Evolutionary conservation across 2,329 filamentous ascomycete species (phyloP).

Genomic region (Botrytis byssoidea): DNA sequence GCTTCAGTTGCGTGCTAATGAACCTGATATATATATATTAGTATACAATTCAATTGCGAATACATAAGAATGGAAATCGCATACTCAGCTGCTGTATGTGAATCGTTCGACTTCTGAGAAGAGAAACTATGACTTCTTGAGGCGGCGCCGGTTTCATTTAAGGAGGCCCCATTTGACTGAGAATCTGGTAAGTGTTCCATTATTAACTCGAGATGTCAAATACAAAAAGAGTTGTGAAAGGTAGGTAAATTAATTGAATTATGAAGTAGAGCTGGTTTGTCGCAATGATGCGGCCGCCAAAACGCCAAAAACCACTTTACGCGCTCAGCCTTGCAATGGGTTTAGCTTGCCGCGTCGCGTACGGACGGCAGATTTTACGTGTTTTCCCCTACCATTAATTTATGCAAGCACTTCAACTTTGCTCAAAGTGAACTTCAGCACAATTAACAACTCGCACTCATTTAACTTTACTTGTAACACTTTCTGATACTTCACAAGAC

Average conservation of each 20-base stretch:
- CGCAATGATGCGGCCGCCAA: slow-evolving; percentile 19
- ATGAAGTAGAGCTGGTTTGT: background rate
- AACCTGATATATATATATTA: slow-evolving; percentile 54
- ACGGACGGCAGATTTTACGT: background rate
- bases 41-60: background rate
- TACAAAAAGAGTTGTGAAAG: background rate
- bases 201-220: background rate
- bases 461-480: background rate
- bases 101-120: slow-evolving; percentile 51
- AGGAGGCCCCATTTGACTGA: slow-evolving; percentile 18
- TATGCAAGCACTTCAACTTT: slow-evolving; percentile 12
- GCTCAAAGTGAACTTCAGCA: background rate
- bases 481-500: slow-evolving; percentile 5
- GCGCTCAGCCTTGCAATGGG: slow-evolving; percentile 15
- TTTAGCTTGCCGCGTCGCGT: slow-evolving; percentile 20
- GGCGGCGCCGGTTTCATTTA: slow-evolving; percentile 26
- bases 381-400: slow-evolving; percentile 12
- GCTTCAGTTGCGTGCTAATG: slow-evolving; percentile 81
- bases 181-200: background rate
- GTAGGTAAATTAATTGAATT: background rate
- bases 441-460: background rate
- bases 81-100: slow-evolving; percentile 51
- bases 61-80: slow-evolving; percentile 22
- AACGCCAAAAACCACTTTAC: slow-evolving; percentile 27
- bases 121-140: slow-evolving; percentile 57